Conservation (phyloP, 1,284 basidiomycete genomes). For the Vanrija sp. region DNA sequence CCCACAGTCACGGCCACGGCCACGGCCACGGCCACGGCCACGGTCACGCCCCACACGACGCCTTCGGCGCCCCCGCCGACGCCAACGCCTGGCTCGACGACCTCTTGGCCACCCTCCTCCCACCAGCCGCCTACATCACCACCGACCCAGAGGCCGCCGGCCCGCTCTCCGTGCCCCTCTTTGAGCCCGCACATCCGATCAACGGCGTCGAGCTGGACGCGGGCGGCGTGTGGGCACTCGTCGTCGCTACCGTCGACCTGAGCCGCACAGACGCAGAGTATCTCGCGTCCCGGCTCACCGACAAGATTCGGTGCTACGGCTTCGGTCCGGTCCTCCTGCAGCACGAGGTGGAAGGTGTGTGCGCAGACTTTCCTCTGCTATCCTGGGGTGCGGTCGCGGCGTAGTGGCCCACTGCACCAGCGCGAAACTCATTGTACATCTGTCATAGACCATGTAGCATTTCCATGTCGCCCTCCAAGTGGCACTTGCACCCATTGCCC, state of each 20-base stretch:
- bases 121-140: background rate
- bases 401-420: no score
- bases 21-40: no score
- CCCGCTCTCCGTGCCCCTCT: slow-evolving; percentile 5
- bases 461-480: no score
- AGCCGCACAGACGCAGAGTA: slow-evolving; percentile 1
- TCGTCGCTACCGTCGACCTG: slow-evolving; percentile 4
- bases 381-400: no score
- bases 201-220: slow-evolving; percentile 4
- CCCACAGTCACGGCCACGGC: no score
- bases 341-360: slow-evolving; percentile 1
- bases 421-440: no score
- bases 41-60: background rate
- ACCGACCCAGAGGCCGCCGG: background rate
- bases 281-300: slow-evolving; percentile 2
- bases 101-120: background rate
- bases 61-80: background rate
- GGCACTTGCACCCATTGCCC: no score
- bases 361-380: background rate
- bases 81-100: background rate
- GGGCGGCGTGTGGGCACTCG: slow-evolving; percentile 1
- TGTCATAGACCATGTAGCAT: no score
- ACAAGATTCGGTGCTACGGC: slow-evolving; percentile 9
- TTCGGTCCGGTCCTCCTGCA: slow-evolving; percentile 9
- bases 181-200: slow-evolving; percentile 8